A percentile compares a stretch with the other conserved stretches of the same genome.
These are phyloP conservation scores for Plasmodium inui DNA, from an alignment of 169 alveolate genomes.

Conservation along the genomic window DNA sequence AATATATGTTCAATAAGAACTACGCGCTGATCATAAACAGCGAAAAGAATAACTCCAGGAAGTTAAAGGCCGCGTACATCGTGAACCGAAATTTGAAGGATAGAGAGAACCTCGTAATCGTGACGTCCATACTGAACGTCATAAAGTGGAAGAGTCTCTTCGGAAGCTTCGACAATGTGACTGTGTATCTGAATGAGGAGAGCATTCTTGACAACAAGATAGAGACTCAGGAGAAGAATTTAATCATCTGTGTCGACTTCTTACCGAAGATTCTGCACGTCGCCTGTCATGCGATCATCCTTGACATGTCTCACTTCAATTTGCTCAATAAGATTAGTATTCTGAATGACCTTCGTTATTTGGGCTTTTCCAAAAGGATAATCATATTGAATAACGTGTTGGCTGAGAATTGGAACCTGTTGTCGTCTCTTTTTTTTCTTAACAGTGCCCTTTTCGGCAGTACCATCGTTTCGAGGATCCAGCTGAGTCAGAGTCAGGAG, in stretches of 20 bases:
- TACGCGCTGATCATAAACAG: slow-evolving; percentile 40
- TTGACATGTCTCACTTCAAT: slow-evolving; percentile 59
- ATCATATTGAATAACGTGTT: slow-evolving; percentile 12
- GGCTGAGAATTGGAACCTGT: slow-evolving; percentile 43
- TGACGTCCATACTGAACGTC: slow-evolving; percentile 36
- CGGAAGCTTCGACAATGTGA: neutral
- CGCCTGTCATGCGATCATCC: slow-evolving; percentile 21
- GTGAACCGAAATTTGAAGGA: slow-evolving; percentile 27
- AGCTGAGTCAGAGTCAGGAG: slow-evolving; percentile 3
- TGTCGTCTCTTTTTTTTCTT: slow-evolving; percentile 30
- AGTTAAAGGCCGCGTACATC: slow-evolving; percentile 57
- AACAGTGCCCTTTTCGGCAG: neutral
- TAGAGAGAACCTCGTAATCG: slow-evolving; percentile 31
- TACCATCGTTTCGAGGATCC: neutral
- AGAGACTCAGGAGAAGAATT: neutral
- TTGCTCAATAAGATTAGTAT: slow-evolving; percentile 33
- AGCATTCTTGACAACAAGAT: neutral
- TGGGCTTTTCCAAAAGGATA: slow-evolving; percentile 29
- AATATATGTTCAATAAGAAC: slow-evolving; percentile 24
- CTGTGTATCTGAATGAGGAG: slow-evolving; percentile 59
- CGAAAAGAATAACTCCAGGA: slow-evolving; percentile 55
- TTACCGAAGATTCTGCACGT: slow-evolving; percentile 57
- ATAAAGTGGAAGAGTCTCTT: slow-evolving; percentile 57
- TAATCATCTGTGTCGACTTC: slow-evolving; percentile 69
- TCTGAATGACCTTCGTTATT: slow-evolving; percentile 33